These are phyloP conservation scores for Chytriomyces hyalinus DNA, from an alignment of 192 early-diverging fungal genomes.

Conservation along the genomic window DNA sequence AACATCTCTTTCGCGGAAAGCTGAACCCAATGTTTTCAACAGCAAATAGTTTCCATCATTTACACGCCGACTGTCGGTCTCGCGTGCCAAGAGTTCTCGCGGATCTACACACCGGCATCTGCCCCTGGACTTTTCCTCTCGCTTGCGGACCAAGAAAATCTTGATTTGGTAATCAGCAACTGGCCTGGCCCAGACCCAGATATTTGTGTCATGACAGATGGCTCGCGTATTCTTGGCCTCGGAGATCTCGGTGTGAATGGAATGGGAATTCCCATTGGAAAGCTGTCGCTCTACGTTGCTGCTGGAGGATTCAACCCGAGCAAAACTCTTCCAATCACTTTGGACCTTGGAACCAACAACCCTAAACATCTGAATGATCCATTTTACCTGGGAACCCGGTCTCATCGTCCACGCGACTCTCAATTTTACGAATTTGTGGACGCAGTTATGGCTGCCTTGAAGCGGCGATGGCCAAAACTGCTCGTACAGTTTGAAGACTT, in stretches of 20 bases:
- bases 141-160: conserved; percentile 72
- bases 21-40: not conserved
- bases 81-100: conserved; percentile 87
- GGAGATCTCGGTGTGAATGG: conserved; percentile 95
- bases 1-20: not conserved
- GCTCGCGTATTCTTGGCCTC: conserved; percentile 89
- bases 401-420: conserved; percentile 61
- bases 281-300: conserved; percentile 83
- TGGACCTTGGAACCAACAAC: conserved; percentile 93
- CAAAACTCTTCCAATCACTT: conserved; percentile 85
- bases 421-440: conserved; percentile 81
- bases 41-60: conserved; percentile 34
- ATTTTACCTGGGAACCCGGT: conserved; percentile 84
- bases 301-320: conserved; percentile 79
- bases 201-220: conserved; percentile 93
- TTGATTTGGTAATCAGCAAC: conserved; percentile 77
- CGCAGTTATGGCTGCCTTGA: conserved; percentile 73
- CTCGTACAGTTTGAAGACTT: conserved; percentile 97
- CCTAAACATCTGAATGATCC: conserved; percentile 81
- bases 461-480: conserved; percentile 69
- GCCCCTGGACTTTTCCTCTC: conserved; percentile 87
- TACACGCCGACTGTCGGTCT: conserved; percentile 51
- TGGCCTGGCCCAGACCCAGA: conserved; percentile 68
- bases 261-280: conserved; percentile 94
- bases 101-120: conserved; percentile 75